phyloP scores from a whole-genome alignment of 2,329 filamentous ascomycete genomes.

The Diaporthe capsici region DNA sequence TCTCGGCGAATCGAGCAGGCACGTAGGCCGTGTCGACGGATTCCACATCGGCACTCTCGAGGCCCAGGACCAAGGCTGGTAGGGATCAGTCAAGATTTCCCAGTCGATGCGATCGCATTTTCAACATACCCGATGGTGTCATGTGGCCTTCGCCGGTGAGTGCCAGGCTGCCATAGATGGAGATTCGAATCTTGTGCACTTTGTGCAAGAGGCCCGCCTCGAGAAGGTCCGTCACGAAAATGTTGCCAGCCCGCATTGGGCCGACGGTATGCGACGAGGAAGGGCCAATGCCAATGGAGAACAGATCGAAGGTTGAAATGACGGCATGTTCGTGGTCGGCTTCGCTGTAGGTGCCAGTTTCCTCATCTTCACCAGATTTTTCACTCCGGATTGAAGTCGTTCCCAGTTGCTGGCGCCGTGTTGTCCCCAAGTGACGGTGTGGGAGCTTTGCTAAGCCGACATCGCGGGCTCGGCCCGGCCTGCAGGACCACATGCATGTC shows the following conservation, averaged over 20 bases:
- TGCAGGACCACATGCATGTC: slow-evolving; percentile 3
- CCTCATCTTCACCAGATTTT: slow-evolving; percentile 10
- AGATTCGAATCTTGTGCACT: slow-evolving; percentile 62
- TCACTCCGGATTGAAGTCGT: slow-evolving; percentile 4
- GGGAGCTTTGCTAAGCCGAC: not conserved
- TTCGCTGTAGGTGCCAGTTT: slow-evolving; percentile 61
- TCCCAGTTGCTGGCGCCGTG: not conserved
- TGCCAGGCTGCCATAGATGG: slow-evolving; percentile 64
- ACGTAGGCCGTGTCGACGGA: slow-evolving; percentile 64
- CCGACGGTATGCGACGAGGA: slow-evolving; percentile 67
- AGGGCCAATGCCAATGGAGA: slow-evolving; percentile 66
- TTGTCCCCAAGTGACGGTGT: not conserved
- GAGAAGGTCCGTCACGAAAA: slow-evolving; percentile 63
- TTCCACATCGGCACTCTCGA: slow-evolving; percentile 64
- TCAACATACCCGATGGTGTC: slow-evolving; percentile 57
- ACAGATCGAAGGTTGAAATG: slow-evolving; percentile 66
- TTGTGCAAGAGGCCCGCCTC: slow-evolving; percentile 61
- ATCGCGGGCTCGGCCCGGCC: not conserved
- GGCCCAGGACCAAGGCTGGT: slow-evolving; percentile 60
- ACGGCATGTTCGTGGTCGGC: slow-evolving; percentile 66
- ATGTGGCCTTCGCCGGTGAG: slow-evolving; percentile 67
- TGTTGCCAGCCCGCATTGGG: slow-evolving; percentile 66
- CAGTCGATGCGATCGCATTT: too few relatives aligned
- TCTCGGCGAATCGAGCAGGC: slow-evolving; percentile 60
- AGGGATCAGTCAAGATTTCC: not conserved